Evolutionary conservation across 2,329 filamentous ascomycete genomes (phyloP), one percentile per base, ranked within the genome.

Genomic region (Diaporthe australafricana): DNA sequence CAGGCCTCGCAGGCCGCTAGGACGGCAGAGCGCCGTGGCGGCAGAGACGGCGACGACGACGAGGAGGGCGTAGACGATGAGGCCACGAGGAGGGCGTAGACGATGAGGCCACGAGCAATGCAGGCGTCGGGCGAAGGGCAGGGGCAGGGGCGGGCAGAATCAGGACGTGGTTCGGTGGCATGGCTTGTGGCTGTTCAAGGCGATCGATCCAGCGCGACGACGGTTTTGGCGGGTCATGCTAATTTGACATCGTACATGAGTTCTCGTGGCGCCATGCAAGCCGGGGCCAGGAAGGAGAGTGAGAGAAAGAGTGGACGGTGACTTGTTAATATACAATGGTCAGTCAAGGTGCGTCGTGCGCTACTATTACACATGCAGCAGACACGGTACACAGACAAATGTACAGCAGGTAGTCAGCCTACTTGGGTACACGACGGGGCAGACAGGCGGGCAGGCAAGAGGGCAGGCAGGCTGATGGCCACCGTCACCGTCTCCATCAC

Each of bases 1-100:
- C 56, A 60, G 9, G 56, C 14, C 16, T 60, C 56, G 17, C 56
- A 60, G 17, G 56, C 56, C 45, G 56, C 56, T 8, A 60, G 38
- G 14, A 60, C 56, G 56, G 56, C 5, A 22, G 30, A 8, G 1
- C 56, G 56, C 25, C 56, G 56, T 9, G 56, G 56, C 4, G 56
- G 56, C 7, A 60, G 56, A n/a, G 56, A 14, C 2, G 30, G n/a
- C 16, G 56, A 30, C 1, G 32, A 35, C 32, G 32, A 9, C 5
- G 32, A 35, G 5, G 32, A 35, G 32, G 32, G 11, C 14, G 11
- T 16, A 42, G 22, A 60, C 17, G 38, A 45, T 14, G 38, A n/a
- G n/a, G n/a, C n/a, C n/a, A 9, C 5, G 32, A 35, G 5, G 32
- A 35, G 32, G 32, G 11, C 14, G 11, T 16, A 42, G 22, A 60